Evolutionary conservation across 2,329 filamentous ascomycete species (phyloP), one percentile per base, ranked within the genome.

Genomic region (Pseudogymnoascus sp.): DNA sequence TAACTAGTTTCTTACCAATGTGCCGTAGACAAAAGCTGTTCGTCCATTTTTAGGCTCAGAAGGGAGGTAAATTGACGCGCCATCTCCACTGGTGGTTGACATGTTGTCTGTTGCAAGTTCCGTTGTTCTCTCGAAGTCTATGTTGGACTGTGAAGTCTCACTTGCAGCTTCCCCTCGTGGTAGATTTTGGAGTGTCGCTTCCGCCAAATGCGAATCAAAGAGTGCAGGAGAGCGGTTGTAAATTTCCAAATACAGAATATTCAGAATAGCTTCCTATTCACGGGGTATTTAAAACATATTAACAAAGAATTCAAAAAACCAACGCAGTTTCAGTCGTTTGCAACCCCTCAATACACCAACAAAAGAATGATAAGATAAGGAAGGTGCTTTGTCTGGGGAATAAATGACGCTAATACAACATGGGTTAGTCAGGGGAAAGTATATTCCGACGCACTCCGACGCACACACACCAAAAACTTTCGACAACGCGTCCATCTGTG

Each of bases 21-120:
- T 60, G 10, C 59, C 59, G 29, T 60, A 60, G 33, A 60, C 33
- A 31, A 60, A 60, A 31, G 59, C 59, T 40, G 59, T 60, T 17
- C 33, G 59, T 19, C 33, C 59, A 35, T 42, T 40, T 7, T 33
- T 5, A 19, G 50, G 15, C 50, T 7, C 21, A 17, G 15, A 50
- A 11, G 23, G n/a, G 7, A 29, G 29, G 17, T 26, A 56, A 13
- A 7, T 13, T 19, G 50, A 56, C 26, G 50, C 19, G n/a, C 50
- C 50, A 33, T 56, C 50, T 56, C 15, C 50, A 33, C 7, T 10
- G 19, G 29, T 13, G 10, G 10, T 19, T 56, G 50, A 15, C 50
- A 56, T 56, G 7, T 33, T 33, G n/a, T 13, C 26, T 33, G n/a
- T 15, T 31, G 10, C 50, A 33, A 21, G 26, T 56, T 33, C n/a